phyloP scores from a whole-genome alignment of 208 protist genomes.

The Wallacemonas sp. region DNA sequence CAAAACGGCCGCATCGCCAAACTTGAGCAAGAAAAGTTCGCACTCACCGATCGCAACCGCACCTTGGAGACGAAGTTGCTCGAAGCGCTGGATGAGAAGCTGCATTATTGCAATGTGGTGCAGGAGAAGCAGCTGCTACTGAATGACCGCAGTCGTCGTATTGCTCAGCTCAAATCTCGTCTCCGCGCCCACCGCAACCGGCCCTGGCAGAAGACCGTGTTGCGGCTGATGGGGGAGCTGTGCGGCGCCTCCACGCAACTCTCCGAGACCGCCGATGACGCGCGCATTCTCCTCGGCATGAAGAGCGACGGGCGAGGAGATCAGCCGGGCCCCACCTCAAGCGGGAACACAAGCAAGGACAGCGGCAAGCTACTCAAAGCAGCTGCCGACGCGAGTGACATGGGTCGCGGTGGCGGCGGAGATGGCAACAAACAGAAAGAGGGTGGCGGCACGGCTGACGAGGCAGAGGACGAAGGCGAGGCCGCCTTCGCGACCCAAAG shows the following conservation, averaged over 20 bases:
- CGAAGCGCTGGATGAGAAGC: conserved; percentile 55
- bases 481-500: conserved; percentile 4
- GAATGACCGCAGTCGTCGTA: conserved; percentile 46
- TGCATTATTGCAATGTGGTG: conserved; percentile 69
- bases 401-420: too few species aligned
- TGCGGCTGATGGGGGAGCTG: conserved; percentile 77
- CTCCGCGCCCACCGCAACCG: conserved; percentile 76
- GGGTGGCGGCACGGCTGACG: too few species aligned
- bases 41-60: conserved; percentile 53
- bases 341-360: too few species aligned
- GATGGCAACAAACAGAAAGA: too few species aligned
- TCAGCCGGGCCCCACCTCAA: too few species aligned
- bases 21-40: conserved; percentile 57
- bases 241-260: conserved; percentile 60
- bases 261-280: conserved; percentile 59
- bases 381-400: too few species aligned
- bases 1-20: conserved; percentile 62
- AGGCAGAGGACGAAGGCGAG: not conserved
- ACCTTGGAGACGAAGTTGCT: conserved; percentile 53
- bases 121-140: conserved; percentile 78
- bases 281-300: conserved; percentile 35
- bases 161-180: conserved; percentile 75
- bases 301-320: conserved; percentile 5
- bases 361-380: too few species aligned
- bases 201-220: conserved; percentile 72